A percentile compares a stretch with the other conserved stretches of the same genome.
Conservation (phyloP, 305 asterid species). For the Fraxinus sp. region DNA sequence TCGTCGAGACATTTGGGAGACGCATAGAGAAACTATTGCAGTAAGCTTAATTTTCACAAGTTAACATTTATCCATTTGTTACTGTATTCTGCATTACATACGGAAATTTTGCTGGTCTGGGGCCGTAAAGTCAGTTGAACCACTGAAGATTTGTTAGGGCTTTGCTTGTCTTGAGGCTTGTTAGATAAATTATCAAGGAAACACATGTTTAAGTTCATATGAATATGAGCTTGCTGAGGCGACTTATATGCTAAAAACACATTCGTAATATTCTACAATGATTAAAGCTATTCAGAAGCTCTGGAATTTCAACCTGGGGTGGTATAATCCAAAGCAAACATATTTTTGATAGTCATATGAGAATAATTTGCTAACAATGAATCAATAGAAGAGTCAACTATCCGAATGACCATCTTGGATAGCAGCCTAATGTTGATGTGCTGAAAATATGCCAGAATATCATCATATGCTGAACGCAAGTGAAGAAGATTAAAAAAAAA, state of each 20-base stretch:
- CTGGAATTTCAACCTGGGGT: constrained; percentile 24
- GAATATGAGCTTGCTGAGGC: constrained; percentile 1
- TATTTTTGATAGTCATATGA: neutral
- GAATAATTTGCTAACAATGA: constrained; percentile 3
- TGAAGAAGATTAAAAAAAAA: too few species aligned
- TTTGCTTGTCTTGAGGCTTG: constrained; percentile 7
- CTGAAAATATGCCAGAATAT: constrained; percentile 11
- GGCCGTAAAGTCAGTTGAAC: constrained; percentile 14
- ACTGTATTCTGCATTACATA: constrained; percentile 14
- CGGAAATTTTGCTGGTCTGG: constrained; percentile 8
- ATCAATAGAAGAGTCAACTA: constrained; percentile 9
- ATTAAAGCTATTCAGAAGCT: constrained; percentile 7
- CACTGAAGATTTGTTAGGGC: neutral
- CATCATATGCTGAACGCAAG: constrained; percentile 10
- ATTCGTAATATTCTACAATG: constrained; percentile 10
- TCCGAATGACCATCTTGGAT: neutral
- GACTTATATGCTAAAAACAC: neutral
- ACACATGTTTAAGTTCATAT: constrained; percentile 14
- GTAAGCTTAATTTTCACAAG: constrained; percentile 54
- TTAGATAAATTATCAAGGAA: constrained; percentile 19
- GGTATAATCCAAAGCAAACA: constrained; percentile 9
- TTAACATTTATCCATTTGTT: constrained; percentile 26
- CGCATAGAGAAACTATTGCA: constrained; percentile 93
- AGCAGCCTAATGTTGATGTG: constrained; percentile 3
- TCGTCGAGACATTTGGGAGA: constrained; percentile 98